Conservation (phyloP, 176 grass and related monocot genomes). For the Secale cereale region DNA sequence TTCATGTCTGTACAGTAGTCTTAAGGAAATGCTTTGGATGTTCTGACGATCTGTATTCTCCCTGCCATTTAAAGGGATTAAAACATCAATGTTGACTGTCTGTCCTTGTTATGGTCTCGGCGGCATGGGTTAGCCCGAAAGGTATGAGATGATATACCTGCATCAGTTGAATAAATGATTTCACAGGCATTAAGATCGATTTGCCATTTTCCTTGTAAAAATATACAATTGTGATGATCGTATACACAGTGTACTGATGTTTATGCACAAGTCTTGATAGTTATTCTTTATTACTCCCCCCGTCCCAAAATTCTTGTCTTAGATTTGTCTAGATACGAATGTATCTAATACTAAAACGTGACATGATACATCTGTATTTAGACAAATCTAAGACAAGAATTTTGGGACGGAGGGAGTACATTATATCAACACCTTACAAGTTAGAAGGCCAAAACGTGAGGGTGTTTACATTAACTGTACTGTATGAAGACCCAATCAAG, state of each 20-base stretch:
- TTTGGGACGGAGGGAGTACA: too few species aligned
- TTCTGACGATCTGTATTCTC: not conserved
- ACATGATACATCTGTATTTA: too few species aligned
- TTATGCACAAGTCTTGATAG: fast-evolving
- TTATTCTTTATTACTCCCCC: too few species aligned
- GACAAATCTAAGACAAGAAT: too few species aligned
- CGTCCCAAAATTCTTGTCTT: too few species aligned
- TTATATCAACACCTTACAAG: too few species aligned
- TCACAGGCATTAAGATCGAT: not conserved
- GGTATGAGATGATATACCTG: not conserved
- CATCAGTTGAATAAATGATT: not conserved
- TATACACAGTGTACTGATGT: not conserved
- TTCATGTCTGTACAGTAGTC: not conserved
- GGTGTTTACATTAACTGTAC: not conserved
- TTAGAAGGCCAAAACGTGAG: not conserved
- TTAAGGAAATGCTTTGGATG: not conserved
- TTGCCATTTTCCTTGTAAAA: not conserved
- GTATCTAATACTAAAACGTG: too few species aligned
- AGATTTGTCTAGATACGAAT: too few species aligned
- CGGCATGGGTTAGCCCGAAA: not conserved
- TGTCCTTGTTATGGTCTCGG: too few species aligned
- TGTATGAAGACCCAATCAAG: not conserved
- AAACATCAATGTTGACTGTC: not conserved
- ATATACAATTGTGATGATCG: fast-evolving
- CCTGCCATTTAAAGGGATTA: not conserved